A percentile compares a stretch with the other conserved stretches of the same genome.
phyloP scores from a whole-genome alignment of 306 rosid genomes.

The Vigna radiata region DNA sequence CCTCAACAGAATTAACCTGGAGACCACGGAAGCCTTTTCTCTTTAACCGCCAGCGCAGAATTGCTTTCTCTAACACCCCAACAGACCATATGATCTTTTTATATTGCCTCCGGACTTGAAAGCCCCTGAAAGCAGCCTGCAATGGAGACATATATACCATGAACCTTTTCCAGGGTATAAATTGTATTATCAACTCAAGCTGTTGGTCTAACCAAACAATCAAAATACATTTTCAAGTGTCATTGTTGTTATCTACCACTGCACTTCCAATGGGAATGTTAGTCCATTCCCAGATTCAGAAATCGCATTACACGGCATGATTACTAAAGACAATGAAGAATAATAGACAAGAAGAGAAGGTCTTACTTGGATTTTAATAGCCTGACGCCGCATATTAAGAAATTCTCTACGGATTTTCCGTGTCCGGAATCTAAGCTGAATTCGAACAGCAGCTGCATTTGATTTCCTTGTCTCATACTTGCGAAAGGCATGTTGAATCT shows the following conservation, averaged over 20 bases:
- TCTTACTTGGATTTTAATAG: conserved; percentile 82
- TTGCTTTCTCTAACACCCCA: conserved; percentile 89
- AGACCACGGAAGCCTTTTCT: conserved; percentile 96
- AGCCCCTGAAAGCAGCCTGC: conserved; percentile 93
- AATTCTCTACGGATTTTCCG: conserved; percentile 82
- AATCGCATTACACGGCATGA: not conserved
- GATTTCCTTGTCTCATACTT: conserved; percentile 57
- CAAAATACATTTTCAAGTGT: no score
- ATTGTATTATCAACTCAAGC: conserved; percentile 14
- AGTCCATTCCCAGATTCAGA: conserved; percentile 11
- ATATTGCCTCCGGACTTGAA: conserved; percentile 81
- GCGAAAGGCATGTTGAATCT: conserved; percentile 96
- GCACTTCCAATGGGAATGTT: not conserved
- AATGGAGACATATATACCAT: conserved; percentile 41
- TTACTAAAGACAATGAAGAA: conserved; percentile 30
- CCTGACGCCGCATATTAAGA: conserved; percentile 76
- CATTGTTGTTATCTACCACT: no score
- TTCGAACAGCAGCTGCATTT: conserved; percentile 80
- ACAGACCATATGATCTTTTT: conserved; percentile 90
- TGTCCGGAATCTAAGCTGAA: conserved; percentile 78
- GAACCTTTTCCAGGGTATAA: conserved; percentile 38
- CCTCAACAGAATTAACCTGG: conserved; percentile 62
- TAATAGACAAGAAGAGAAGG: conserved; percentile 35
- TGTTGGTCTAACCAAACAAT: not conserved
- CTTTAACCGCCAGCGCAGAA: conserved; percentile 92